phyloP scores from a whole-genome alignment of 257 asterid species.

The Echites panduratus region DNA sequence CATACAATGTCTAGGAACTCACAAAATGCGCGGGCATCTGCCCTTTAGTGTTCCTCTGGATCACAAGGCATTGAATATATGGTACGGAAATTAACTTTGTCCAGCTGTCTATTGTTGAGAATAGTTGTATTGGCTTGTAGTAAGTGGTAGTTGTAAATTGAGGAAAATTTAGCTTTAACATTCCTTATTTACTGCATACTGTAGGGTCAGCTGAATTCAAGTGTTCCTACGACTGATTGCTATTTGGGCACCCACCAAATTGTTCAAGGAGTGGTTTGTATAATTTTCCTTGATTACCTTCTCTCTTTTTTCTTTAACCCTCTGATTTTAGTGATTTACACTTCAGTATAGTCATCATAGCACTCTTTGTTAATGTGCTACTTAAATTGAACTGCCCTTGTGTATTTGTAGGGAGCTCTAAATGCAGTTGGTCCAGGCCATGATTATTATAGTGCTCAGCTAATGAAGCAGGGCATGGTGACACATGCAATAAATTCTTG shows the following conservation, averaged over 20 bases:
- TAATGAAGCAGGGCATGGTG: constrained; percentile 24
- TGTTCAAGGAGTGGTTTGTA: constrained; percentile 21
- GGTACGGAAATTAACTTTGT: constrained; percentile 13
- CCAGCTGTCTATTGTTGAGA: neutral
- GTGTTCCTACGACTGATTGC: constrained; percentile 18
- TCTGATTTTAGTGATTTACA: neutral
- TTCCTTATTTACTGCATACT: constrained; percentile 2
- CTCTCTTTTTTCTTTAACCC: neutral
- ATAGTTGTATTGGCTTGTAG: constrained; percentile 15
- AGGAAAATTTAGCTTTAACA: neutral
- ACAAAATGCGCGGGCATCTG: constrained; percentile 18
- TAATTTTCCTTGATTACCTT: neutral
- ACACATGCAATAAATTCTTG: constrained; percentile 11
- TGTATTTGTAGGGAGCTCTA: constrained; percentile 21
- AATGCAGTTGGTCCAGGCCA: constrained; percentile 17
- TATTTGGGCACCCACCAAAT: constrained; percentile 12
- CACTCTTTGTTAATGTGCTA: neutral
- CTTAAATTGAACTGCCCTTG: neutral
- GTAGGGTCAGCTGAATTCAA: constrained; percentile 22
- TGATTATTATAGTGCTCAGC: constrained; percentile 16
- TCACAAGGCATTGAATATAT: constrained; percentile 18
- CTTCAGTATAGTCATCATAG: neutral
- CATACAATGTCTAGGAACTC: constrained; percentile 21
- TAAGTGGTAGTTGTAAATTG: neutral
- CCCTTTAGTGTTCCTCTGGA: constrained; percentile 23